Conservation (phyloP, 805 yeast species). For the Pichia manshurica region DNA sequence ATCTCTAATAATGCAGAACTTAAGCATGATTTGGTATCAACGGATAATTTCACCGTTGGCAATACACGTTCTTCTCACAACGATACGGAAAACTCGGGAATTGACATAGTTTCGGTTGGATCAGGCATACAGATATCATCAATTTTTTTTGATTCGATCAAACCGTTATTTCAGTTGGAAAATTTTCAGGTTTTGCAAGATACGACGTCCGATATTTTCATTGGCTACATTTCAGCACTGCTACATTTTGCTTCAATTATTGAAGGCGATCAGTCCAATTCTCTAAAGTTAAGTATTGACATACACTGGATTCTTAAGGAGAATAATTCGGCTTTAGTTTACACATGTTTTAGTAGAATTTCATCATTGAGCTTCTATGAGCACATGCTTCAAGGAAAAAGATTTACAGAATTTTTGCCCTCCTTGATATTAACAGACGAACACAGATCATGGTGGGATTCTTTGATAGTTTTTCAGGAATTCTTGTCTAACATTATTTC, state of each 20-base stretch:
- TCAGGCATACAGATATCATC: neutral
- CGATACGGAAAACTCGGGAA: too few relatives aligned
- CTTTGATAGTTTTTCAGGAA: conserved; percentile 4
- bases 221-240: conserved; percentile 1
- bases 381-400: neutral
- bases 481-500: conserved; percentile 3
- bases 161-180: neutral
- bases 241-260: conserved; percentile 1
- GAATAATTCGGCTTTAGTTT: neutral
- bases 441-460: neutral
- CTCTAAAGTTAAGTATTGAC: neutral
- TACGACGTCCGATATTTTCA: neutral
- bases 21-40: too few relatives aligned
- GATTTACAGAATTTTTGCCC: neutral
- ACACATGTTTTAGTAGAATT: neutral
- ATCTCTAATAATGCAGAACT: neutral
- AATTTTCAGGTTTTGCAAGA: neutral
- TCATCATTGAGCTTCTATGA: neutral
- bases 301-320: conserved; percentile 9
- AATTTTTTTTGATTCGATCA: neutral
- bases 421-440: neutral
- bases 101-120: neutral
- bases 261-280: neutral
- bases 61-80: too few relatives aligned
- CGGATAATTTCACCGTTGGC: too few relatives aligned